Evolutionary conservation across 2,329 filamentous ascomycete species (phyloP).

Genomic region (Verticillium nonalfalfae): DNA sequence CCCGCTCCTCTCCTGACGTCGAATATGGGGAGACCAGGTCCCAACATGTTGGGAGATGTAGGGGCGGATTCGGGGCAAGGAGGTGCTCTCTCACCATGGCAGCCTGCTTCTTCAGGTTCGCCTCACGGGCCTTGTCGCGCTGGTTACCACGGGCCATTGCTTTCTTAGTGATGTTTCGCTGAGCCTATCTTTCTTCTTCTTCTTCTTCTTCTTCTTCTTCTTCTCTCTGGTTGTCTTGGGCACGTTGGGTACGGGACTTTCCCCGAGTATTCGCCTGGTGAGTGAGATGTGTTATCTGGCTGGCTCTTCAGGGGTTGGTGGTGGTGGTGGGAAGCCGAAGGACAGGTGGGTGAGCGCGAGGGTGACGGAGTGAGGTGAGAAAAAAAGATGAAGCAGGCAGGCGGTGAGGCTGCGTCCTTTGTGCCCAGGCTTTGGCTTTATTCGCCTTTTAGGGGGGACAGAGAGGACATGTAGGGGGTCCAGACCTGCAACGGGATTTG

Average conservation of each 20-base stretch:
- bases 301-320: no score
- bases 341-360: neutral
- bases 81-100: constrained; percentile 41
- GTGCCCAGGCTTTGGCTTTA: neutral
- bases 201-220: neutral
- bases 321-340: neutral
- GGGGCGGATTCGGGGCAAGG: constrained; percentile 10
- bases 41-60: no score
- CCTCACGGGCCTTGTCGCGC: constrained; percentile 87
- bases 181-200: neutral
- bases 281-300: neutral
- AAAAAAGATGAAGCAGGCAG: neutral
- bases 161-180: no score
- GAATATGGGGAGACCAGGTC: no score
- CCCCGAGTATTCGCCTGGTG: neutral
- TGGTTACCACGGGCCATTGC: constrained; percentile 92
- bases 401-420: neutral
- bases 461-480: no score
- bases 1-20: no score
- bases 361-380: neutral
- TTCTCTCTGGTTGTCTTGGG: neutral
- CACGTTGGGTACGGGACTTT: neutral
- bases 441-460: neutral
- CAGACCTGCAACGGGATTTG: neutral
- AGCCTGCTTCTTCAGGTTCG: constrained; percentile 69